Evolutionary conservation across 2,329 filamentous ascomycete genomes (phyloP).

Genomic region (Fusarium mexicanum): DNA sequence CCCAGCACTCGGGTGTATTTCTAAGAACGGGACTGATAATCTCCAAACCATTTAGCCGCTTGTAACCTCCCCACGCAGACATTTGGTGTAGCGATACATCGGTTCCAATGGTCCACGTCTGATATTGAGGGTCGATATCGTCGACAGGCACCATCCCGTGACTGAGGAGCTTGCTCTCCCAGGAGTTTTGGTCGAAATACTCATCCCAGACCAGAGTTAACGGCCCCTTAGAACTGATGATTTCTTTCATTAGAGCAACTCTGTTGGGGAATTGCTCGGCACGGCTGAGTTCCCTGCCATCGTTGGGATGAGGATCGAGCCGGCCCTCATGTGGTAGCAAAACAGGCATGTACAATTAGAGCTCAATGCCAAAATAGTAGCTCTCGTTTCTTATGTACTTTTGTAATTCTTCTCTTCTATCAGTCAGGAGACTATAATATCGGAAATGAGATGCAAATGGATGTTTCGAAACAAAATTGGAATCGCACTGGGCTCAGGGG

Average conservation of each 20-base stretch:
- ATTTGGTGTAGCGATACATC: neutral
- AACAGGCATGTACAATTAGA: constrained; percentile 26
- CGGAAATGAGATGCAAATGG: neutral
- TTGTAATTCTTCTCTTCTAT: neutral
- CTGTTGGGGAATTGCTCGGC: neutral
- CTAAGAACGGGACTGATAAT: constrained; percentile 21
- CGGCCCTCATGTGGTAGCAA: neutral
- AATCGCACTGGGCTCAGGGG: neutral
- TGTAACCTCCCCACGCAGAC: constrained; percentile 12
- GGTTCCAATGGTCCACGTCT: constrained; percentile 15
- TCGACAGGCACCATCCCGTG: neutral
- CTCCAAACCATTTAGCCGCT: constrained; percentile 9
- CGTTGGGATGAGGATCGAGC: constrained; percentile 5
- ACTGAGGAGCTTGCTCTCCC: constrained; percentile 5
- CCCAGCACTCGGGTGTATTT: constrained; percentile 25
- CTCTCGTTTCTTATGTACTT: neutral
- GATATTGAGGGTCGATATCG: neutral
- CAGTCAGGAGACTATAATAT: neutral
- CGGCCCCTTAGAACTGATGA: neutral
- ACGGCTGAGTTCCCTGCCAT: constrained; percentile 4
- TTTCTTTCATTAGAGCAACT: neutral
- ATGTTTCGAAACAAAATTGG: neutral
- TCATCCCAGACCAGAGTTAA: neutral
- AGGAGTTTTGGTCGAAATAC: neutral
- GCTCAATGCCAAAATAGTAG: constrained; percentile 36